Evolutionary conservation across 2,329 filamentous ascomycete genomes (phyloP).

Genomic region (Colletotrichum viniferum): DNA sequence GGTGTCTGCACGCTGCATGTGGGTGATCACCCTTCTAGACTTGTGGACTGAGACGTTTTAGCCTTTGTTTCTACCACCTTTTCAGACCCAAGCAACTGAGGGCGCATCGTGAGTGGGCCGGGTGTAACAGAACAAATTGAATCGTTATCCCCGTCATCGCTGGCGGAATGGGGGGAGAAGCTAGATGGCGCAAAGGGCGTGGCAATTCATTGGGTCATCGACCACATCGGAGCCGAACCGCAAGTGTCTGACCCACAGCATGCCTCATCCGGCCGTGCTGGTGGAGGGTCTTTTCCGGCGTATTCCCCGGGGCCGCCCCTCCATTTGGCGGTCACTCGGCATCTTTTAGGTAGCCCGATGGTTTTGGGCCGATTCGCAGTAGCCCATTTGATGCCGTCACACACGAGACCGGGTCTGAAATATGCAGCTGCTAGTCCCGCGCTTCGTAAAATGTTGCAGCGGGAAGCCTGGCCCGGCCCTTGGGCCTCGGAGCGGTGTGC

Average conservation of each 20-base stretch:
- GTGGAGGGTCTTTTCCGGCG: conserved; percentile 6
- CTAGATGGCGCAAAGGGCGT: not conserved
- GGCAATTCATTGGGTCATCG: conserved; percentile 4
- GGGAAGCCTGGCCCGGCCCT: not conserved
- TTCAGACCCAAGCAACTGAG: not conserved
- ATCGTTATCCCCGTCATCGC: conserved; percentile 14
- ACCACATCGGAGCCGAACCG: conserved; percentile 17
- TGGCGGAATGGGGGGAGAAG: not conserved
- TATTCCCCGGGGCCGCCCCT: conserved; percentile 5
- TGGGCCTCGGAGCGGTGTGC: not conserved
- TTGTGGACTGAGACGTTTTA: conserved; percentile 2
- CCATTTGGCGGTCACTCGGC: not conserved
- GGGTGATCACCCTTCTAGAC: not conserved
- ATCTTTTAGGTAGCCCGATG: not conserved
- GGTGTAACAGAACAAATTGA: not conserved
- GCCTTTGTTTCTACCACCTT: conserved; percentile 5
- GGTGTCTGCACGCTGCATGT: conserved; percentile 17
- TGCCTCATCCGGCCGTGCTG: conserved; percentile 5
- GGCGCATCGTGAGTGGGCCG: conserved; percentile 5
- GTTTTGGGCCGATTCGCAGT: not conserved
- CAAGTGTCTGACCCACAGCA: not conserved
- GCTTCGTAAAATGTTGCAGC: not conserved
- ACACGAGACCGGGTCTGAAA: not conserved
- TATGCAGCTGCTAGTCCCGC: not conserved
- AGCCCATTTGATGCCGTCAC: not conserved